Base-by-base conservation (phyloP, 225 moss, liverwort and hornwort genomes). In the Physcomitrium patens region DNA sequence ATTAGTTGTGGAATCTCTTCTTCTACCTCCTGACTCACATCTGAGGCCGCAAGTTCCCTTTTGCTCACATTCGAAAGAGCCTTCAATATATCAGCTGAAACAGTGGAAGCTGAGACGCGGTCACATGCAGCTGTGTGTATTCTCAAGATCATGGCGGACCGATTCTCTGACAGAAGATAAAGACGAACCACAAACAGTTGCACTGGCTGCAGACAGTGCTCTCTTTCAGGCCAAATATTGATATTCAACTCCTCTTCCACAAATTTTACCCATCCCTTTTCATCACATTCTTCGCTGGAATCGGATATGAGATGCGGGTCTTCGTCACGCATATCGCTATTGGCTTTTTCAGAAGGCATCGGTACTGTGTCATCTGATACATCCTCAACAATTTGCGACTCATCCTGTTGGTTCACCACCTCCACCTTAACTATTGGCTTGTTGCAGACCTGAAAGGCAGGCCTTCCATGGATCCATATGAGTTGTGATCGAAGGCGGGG, bases 111-210 rank as follows among this genome's bases (percentile, higher is more conserved):
- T 54, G 92, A 87, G 47, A 93, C 84, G 18, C 99, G 91, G 63
- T 99, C 99, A 88, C 99, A 99, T 65, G 93, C 80, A 62, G 99
- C 93, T 72, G 93, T 99, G 77, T 99, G 99, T 58, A 93, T 57
- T 56, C 93, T 93, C 60, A 99, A 74, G 60, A 85, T 82, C 67
- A 99, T 52, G 37, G 93, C 85, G 22, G 91, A 99, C 12, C 81
- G 84, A 68, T 84, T 82, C 20, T 85, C 78, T 15, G 90, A 81
- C 52, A 95, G 74, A 59, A 72, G 63, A 76, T 88, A 88, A 14
- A 99, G 82, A 41, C 91, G 91, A 48, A 95, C 91, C 10, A 86
- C 86, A 70, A 93, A 90, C 77, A 99, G 55, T 71, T 79, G 86
- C 74, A 81, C 76, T 20, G 84, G 86, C 37, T 87, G 70, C 70